Evolutionary conservation across 148 eudicot genomes (phyloP).

Genomic region (Camellia japonica): DNA sequence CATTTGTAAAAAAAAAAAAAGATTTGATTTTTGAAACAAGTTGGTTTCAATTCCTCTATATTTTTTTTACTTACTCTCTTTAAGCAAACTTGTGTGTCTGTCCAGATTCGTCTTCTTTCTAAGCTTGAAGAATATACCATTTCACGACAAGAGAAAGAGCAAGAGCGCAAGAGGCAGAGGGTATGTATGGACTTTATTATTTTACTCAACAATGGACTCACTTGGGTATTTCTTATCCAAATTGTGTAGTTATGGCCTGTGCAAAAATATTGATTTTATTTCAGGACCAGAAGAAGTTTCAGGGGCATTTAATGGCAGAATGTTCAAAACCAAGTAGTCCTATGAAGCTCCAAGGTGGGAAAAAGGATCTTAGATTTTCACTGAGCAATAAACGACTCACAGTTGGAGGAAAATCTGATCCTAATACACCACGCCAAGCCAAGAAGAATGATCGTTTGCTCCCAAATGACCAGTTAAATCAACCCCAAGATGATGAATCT

Average conservation of each 20-base stretch:
- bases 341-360: constrained; percentile 58
- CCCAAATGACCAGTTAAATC: constrained; percentile 21
- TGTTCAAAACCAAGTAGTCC: constrained; percentile 94
- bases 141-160: constrained; percentile 70
- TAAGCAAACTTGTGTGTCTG: background rate
- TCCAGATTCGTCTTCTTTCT: constrained; percentile 66
- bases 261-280: constrained; percentile 1
- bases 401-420: constrained; percentile 62
- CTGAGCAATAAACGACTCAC: constrained; percentile 48
- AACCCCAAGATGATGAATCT: constrained; percentile 37
- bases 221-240: background rate
- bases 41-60: background rate
- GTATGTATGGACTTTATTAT: constrained; percentile 32
- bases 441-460: constrained; percentile 39
- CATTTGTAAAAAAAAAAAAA: background rate
- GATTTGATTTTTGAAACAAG: background rate
- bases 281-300: constrained; percentile 93
- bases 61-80: background rate
- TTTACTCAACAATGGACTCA: background rate
- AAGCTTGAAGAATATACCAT: constrained; percentile 71
- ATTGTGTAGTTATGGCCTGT: background rate
- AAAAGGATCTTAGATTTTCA: constrained; percentile 57
- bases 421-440: constrained; percentile 51
- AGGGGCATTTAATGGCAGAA: constrained; percentile 76
- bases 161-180: constrained; percentile 73